These are phyloP conservation scores for Nakazawaea ernobii DNA, from an alignment of 805 yeast species.

Conservation along the genomic window DNA sequence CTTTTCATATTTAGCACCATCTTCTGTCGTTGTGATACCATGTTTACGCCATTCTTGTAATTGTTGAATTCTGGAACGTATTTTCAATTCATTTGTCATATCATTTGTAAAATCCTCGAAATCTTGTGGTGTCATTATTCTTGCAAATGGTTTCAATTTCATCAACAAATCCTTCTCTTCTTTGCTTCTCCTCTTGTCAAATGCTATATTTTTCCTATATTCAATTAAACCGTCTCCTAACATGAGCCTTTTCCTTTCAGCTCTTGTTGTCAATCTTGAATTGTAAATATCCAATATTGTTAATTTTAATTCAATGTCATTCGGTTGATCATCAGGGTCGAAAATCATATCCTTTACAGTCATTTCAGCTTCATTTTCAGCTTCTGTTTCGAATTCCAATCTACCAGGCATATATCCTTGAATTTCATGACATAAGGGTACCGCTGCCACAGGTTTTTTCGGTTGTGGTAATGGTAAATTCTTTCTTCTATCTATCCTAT, in stretches of 20 bases:
- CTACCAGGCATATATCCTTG: slow-evolving; percentile 99
- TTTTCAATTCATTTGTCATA: slow-evolving; percentile 68
- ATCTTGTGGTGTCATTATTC: slow-evolving; percentile 76
- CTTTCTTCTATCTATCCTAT: slow-evolving; percentile 66
- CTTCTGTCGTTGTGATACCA: slow-evolving; percentile 81
- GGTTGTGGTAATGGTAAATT: slow-evolving; percentile 79
- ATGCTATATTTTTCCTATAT: slow-evolving; percentile 72
- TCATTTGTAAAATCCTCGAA: slow-evolving; percentile 71
- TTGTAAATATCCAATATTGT: slow-evolving; percentile 86
- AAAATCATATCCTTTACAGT: slow-evolving; percentile 93
- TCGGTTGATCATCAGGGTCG: slow-evolving; percentile 85
- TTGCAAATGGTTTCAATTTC: slow-evolving; percentile 72
- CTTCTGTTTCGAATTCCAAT: slow-evolving; percentile 92
- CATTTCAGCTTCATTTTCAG: slow-evolving; percentile 93
- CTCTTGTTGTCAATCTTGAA: slow-evolving; percentile 82
- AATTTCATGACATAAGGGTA: slow-evolving; percentile 93
- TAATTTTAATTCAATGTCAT: slow-evolving; percentile 85
- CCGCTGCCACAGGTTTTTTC: slow-evolving; percentile 83
- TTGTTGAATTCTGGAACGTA: slow-evolving; percentile 78
- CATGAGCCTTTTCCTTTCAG: slow-evolving; percentile 83
- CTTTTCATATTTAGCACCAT: slow-evolving; percentile 80
- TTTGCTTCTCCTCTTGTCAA: slow-evolving; percentile 80
- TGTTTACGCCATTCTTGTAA: slow-evolving; percentile 89
- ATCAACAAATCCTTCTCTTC: slow-evolving; percentile 83
- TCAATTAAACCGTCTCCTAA: slow-evolving; percentile 76